Conservation (phyloP, 441 rosid species). For the Populus trichocarpa region DNA sequence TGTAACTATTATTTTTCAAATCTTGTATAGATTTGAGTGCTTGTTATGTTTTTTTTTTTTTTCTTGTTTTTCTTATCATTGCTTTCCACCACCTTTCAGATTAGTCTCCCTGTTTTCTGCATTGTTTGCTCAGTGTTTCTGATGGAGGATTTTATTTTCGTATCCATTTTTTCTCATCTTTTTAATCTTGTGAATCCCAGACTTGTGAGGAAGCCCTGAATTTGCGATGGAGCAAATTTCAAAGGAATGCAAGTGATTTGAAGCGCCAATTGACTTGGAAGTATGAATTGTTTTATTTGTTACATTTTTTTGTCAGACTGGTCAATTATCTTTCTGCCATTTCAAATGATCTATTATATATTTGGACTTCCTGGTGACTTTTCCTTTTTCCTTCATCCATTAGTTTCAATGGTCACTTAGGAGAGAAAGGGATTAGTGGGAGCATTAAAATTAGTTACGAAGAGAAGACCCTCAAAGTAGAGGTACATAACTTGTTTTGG, state of each 20-base stretch:
- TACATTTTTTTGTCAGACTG: constrained; percentile 1
- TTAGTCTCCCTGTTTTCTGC: background rate
- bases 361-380: background rate
- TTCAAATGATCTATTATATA: background rate
- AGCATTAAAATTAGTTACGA: constrained; percentile 68
- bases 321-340: background rate
- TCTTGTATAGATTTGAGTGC: background rate
- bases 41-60: background rate
- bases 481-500: constrained; percentile 44
- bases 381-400: constrained; percentile 10
- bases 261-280: constrained; percentile 71
- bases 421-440: constrained; percentile 95
- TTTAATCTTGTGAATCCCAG: constrained; percentile 24
- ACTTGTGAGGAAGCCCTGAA: constrained; percentile 54
- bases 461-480: constrained; percentile 67
- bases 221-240: constrained; percentile 58
- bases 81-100: background rate
- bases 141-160: background rate
- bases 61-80: background rate
- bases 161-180: background rate
- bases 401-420: constrained; percentile 83
- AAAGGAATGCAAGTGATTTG: constrained; percentile 50
- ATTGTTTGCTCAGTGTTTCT: background rate
- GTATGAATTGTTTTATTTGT: constrained; percentile 36
- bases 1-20: too few relatives aligned